A percentile compares a stretch with the other conserved stretches of the same genome.
These are phyloP conservation scores for Serendipita sp. DNA, from an alignment of 768 basidiomycete species.

Conservation along the genomic window DNA sequence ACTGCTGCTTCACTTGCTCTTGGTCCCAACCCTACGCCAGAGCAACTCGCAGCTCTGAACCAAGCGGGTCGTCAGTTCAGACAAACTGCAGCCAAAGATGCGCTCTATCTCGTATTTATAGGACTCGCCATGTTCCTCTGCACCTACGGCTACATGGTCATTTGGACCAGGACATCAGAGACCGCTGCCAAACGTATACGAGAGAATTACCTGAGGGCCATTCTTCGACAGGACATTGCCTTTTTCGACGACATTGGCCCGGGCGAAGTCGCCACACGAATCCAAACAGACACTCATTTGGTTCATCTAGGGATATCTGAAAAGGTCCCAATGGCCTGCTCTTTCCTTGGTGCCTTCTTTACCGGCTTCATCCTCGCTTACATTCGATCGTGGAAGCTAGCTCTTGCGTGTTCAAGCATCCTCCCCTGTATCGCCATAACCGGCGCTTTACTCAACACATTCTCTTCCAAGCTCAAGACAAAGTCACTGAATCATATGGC, in stretches of 20 bases:
- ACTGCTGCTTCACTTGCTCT: not conserved
- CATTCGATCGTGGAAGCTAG: constrained; percentile 59
- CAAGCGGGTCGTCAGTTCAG: constrained; percentile 34
- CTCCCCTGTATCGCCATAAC: constrained; percentile 68
- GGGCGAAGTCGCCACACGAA: constrained; percentile 86
- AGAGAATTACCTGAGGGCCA: constrained; percentile 62
- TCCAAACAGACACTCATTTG: constrained; percentile 77
- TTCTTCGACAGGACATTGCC: constrained; percentile 75
- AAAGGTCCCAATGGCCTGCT: constrained; percentile 58
- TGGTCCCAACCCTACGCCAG: constrained; percentile 7
- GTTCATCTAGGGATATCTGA: constrained; percentile 86
- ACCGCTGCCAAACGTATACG: constrained; percentile 69
- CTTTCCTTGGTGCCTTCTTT: constrained; percentile 53
- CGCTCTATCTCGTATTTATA: constrained; percentile 49
- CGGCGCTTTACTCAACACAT: constrained; percentile 57
- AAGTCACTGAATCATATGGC: constrained; percentile 60
- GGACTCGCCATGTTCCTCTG: constrained; percentile 60
- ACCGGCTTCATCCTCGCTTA: constrained; percentile 62
- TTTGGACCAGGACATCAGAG: constrained; percentile 40
- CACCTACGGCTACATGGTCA: constrained; percentile 29
- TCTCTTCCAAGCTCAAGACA: constrained; percentile 28
- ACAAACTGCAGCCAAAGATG: constrained; percentile 35
- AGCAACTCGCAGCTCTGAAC: constrained; percentile 22
- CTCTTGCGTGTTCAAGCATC: constrained; percentile 67
- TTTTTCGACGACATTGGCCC: constrained; percentile 87